These are phyloP conservation scores for Teunomyces lycoperdinae DNA, from an alignment of 805 yeast species.

Conservation along the genomic window DNA sequence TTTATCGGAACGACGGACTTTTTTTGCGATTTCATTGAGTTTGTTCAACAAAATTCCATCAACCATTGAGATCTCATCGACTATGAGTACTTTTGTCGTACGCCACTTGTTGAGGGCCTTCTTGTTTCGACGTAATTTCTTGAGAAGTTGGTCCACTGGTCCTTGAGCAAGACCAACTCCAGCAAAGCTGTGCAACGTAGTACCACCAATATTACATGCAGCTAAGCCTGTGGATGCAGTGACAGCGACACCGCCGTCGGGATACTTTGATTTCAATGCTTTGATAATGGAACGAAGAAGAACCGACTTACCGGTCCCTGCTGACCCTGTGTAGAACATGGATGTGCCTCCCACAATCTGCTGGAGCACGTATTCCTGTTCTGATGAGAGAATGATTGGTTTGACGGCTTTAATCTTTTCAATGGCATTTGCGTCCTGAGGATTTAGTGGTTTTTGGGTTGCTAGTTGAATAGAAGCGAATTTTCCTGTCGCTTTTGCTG, in stretches of 20 bases:
- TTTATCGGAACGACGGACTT: slow-evolving; percentile 37
- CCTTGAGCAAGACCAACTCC: slow-evolving; percentile 76
- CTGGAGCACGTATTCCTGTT: slow-evolving; percentile 64
- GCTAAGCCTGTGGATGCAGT: slow-evolving; percentile 87
- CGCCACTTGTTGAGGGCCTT: slow-evolving; percentile 55
- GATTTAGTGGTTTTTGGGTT: slow-evolving; percentile 19
- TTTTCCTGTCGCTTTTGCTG: slow-evolving; percentile 2
- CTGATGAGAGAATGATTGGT: slow-evolving; percentile 43
- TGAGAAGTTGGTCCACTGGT: slow-evolving; percentile 42
- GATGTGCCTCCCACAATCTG: slow-evolving; percentile 63
- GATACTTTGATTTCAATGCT: slow-evolving; percentile 44
- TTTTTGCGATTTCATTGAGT: slow-evolving; percentile 57
- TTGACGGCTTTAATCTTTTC: slow-evolving; percentile 25
- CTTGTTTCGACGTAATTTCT: slow-evolving; percentile 52
- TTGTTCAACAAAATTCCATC: slow-evolving; percentile 67
- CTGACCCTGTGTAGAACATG: slow-evolving; percentile 93
- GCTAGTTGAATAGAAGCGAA: slow-evolving; percentile 29
- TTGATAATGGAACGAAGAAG: slow-evolving; percentile 65
- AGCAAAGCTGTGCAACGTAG: slow-evolving; percentile 71
- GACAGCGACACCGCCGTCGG: slow-evolving; percentile 57
- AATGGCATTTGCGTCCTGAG: slow-evolving; percentile 1
- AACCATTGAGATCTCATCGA: slow-evolving; percentile 82
- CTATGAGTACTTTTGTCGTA: slow-evolving; percentile 53
- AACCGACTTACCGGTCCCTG: slow-evolving; percentile 97
- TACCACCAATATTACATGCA: slow-evolving; percentile 78